Conservation (phyloP, 768 basidiomycete species). For the Leccinellum rugosiceps region DNA sequence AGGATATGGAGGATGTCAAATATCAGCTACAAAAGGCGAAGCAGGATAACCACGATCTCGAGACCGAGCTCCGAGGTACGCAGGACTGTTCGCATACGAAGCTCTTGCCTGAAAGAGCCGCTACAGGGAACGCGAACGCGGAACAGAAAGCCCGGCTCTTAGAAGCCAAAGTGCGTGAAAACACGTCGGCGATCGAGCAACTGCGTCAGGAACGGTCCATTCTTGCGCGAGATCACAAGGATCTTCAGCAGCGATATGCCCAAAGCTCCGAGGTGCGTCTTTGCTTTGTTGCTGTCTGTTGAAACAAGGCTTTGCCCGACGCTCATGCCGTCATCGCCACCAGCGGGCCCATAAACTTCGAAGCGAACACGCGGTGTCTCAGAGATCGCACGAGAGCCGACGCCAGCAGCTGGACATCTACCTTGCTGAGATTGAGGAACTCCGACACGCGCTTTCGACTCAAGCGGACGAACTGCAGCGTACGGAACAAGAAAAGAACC, state of each 20-base stretch:
- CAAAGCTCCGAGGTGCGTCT: background rate
- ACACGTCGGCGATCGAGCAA: constrained; percentile 65
- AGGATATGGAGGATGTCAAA: constrained; percentile 82
- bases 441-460: constrained; percentile 61
- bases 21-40: constrained; percentile 65
- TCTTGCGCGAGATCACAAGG: constrained; percentile 64
- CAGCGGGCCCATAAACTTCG: constrained; percentile 63
- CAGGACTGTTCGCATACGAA: background rate
- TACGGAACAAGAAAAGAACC: constrained; percentile 61
- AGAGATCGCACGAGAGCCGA: constrained; percentile 65
- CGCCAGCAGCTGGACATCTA: constrained; percentile 73
- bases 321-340: background rate
- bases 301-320: background rate
- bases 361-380: constrained; percentile 56
- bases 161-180: constrained; percentile 65
- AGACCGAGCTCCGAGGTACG: constrained; percentile 70
- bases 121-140: constrained; percentile 55
- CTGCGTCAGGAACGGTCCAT: constrained; percentile 74
- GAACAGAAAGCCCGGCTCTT: constrained; percentile 75
- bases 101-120: background rate
- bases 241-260: background rate
- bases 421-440: constrained; percentile 69
- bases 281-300: background rate
- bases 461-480: constrained; percentile 62
- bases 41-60: constrained; percentile 69